Base-by-base conservation (phyloP, 805 yeast genomes). In the Ogataea ramenticola region DNA sequence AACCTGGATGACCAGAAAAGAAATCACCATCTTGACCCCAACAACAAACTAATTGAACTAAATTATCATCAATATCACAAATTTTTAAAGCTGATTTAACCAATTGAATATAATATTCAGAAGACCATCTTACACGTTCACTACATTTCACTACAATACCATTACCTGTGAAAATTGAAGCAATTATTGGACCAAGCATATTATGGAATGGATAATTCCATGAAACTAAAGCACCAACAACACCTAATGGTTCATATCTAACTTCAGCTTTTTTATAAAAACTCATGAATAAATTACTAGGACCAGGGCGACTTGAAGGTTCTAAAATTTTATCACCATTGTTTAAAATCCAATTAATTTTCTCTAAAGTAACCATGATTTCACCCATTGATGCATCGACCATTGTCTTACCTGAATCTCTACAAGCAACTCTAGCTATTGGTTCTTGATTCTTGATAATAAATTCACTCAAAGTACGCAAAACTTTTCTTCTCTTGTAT, bases 171-270 rank as follows among this genome's bases (percentile, higher is more conserved):
- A 90, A 87, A 22, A 93, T 62, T 1, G 91, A 78, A 2, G 98
- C 95, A 45, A 90, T 80, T 2, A 93, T 72, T 1, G 99, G 99
- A 3, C 97, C 97, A 72, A 93, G 66, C 42, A 90, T 67, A 62
- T 93, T 93, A 61, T 93, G 99, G 63, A 93, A 82, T 0, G 99
- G 99, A 61, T 93, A 93, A 59, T 93, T 93, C 99, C 99, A 93
- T 3, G 96, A 86, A 1, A 93, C 87, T 47, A 93, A 70, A 0
- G 98, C 95, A 8, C 95, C 76, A 22, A 91, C 91, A 12, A 85
- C 87, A 7, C 93, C 93, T 44, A 91, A 64, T 1, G 99, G 98
- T 62, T 90, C 96, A 62, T 93, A 93, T 49, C 95, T 73, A 16
- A 93, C 91, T 64, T 91, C 93, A 4, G 96, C 98, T 44, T 83